Conservation (phyloP, 2,329 filamentous ascomycete genomes). For the Daldinia sp. region DNA sequence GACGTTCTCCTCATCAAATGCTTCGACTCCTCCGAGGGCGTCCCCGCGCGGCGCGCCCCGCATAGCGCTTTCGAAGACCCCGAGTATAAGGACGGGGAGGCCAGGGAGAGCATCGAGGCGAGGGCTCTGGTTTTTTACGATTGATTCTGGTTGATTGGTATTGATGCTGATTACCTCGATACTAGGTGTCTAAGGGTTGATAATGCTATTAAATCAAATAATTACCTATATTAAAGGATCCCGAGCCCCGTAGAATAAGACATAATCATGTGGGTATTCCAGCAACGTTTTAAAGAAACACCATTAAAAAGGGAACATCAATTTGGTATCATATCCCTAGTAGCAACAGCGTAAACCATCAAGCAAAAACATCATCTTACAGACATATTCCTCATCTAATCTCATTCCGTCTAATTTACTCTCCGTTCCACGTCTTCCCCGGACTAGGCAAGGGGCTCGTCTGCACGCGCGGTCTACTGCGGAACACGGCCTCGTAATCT, state of each 20-base stretch:
- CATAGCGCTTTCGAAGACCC: constrained; percentile 63
- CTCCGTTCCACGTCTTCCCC: constrained; percentile 42
- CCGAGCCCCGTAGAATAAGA: not conserved
- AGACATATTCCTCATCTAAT: not conserved
- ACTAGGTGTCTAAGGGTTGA: not conserved
- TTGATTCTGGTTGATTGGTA: constrained; percentile 21
- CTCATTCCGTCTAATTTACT: not conserved
- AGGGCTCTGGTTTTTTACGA: constrained; percentile 60
- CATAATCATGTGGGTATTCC: not conserved
- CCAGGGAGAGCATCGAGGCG: constrained; percentile 65
- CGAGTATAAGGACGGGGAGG: constrained; percentile 50
- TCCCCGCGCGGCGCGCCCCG: constrained; percentile 58
- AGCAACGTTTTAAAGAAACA: not conserved
- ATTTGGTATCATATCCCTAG: constrained; percentile 28
- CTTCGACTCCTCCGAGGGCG: constrained; percentile 61
- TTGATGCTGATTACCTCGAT: too few species aligned
- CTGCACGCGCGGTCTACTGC: constrained; percentile 81
- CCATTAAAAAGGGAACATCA: constrained; percentile 5
- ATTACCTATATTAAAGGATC: too few species aligned
- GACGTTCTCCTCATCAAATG: constrained; percentile 66
- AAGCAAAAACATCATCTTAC: constrained; percentile 1
- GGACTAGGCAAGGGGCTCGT: constrained; percentile 72
- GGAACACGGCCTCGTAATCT: constrained; percentile 77
- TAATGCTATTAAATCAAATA: not conserved
- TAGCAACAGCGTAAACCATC: not conserved